Base-by-base conservation (phyloP, 2,329 filamentous ascomycete genomes). In the Cordyceps pruinosa region DNA sequence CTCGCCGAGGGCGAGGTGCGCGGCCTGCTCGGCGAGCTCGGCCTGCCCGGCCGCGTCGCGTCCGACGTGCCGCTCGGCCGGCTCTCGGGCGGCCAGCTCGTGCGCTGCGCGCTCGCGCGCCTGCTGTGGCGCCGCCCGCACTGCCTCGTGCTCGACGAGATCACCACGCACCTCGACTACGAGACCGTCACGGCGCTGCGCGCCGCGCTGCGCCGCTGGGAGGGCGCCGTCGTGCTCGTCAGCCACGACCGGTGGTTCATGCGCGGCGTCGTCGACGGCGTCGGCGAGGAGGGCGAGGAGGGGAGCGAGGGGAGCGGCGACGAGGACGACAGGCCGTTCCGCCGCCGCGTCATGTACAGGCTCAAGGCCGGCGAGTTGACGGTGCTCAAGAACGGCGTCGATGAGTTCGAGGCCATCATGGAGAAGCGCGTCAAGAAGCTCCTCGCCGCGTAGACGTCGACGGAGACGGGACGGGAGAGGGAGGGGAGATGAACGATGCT, bases 231-330 rank as follows among this genome's bases (percentile, higher is more conserved):
- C 4, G 72, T 95, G 39, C 73, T 94, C 5, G 86, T 94, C 5
- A 90, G 85, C 35, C 90, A 95, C 73, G 90, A 95, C 68, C 78
- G 90, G 32, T 95, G 88, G 78, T 87, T 95, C 64, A 80, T 94
- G 72, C 80, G 86, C 46, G 84, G 84, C 2, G 88, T 88, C 0
- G 77, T 94, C 1, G 86, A 90, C 66, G 86, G 86, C 1, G 70
- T 68, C 48, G 78, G 71, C n/a, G 71, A 68, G 2, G 75, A 73
- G 3, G 73, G 71, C 2, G 72, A 72, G 32, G 69, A 77, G 17
- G 30, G 7, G 2, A n/a, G 23, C 5, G 47, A n/a, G 1, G 23
- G 12, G 1, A 76, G 77, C 45, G 71, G 73, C 19, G 68, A 67
- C 2, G 62, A 59, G 1, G 76, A 77, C 42, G 76, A 77, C 52